These are phyloP conservation scores for Arthrinium puccinioides DNA, from an alignment of 2,329 filamentous ascomycete genomes.

Conservation along the genomic window DNA sequence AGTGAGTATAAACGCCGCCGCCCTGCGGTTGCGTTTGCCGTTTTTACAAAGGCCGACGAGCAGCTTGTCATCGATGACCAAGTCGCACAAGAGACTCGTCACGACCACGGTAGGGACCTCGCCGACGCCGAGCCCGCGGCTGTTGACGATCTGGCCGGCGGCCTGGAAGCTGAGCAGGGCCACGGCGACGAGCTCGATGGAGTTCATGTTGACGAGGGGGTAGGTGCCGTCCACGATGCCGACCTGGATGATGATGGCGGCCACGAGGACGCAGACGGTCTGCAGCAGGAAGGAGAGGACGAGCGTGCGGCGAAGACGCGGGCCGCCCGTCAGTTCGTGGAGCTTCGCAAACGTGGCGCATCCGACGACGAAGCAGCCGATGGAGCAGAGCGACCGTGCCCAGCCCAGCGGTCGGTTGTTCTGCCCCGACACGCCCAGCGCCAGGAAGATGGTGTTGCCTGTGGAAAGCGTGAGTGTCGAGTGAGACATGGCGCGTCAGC, in stretches of 20 bases:
- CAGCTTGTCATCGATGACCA: slow-evolving; percentile 43
- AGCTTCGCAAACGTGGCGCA: slow-evolving; percentile 30
- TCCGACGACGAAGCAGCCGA: slow-evolving; percentile 32
- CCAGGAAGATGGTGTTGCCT: slow-evolving; percentile 36
- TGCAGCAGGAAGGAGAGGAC: slow-evolving; percentile 19
- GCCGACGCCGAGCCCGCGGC: slow-evolving; percentile 41
- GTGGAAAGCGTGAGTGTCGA: neutral
- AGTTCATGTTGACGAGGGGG: slow-evolving; percentile 17
- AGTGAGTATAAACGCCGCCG: slow-evolving; percentile 32
- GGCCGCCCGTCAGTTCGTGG: slow-evolving; percentile 19
- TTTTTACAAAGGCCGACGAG: slow-evolving; percentile 36
- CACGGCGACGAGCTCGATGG: slow-evolving; percentile 23
- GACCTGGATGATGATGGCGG: slow-evolving; percentile 20
- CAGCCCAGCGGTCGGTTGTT: slow-evolving; percentile 32
- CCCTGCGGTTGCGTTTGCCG: slow-evolving; percentile 40
- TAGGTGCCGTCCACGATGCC: slow-evolving; percentile 20
- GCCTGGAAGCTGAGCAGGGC: slow-evolving; percentile 46
- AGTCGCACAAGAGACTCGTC: slow-evolving; percentile 46
- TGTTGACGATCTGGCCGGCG: slow-evolving; percentile 48
- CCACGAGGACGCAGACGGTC: slow-evolving; percentile 17
- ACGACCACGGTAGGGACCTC: slow-evolving; percentile 50
- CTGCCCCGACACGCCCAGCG: slow-evolving; percentile 30
- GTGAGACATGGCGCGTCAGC: too few species aligned
- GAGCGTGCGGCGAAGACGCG: slow-evolving; percentile 18
- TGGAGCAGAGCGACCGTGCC: slow-evolving; percentile 34